phyloP scores from a whole-genome alignment of 208 protist species.

The Wallacemonas sp. region DNA sequence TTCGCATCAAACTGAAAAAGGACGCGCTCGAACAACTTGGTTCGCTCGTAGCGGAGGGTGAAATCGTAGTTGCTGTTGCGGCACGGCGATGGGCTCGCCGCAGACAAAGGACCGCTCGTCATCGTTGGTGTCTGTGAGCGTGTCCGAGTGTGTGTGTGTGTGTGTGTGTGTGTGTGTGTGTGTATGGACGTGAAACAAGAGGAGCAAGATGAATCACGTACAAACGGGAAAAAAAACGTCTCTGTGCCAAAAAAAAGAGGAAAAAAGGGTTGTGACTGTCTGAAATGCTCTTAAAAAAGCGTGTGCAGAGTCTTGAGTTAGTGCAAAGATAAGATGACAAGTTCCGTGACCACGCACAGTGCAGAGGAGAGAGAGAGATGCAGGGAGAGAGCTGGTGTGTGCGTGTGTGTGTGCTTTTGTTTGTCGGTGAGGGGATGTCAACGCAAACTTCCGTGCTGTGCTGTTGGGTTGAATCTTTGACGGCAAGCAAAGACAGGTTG shows the following conservation, averaged over 20 bases:
- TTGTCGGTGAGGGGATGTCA: no score
- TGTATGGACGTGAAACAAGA: background rate
- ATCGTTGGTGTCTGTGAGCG: background rate
- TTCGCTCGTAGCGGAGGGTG: slow-evolving; percentile 43
- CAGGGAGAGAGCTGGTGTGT: no score
- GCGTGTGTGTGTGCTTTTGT: no score
- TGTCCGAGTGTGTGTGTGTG: background rate
- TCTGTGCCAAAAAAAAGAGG: slow-evolving; percentile 12
- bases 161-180: background rate
- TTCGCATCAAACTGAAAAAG: slow-evolving; percentile 40
- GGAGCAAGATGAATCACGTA: slow-evolving; percentile 9
- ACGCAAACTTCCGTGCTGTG: no score
- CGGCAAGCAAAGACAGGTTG: no score
- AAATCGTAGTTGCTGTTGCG: slow-evolving; percentile 51
- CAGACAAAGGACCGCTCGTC: background rate
- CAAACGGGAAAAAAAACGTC: slow-evolving; percentile 3
- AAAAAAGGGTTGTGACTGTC: slow-evolving; percentile 2
- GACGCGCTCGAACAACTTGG: slow-evolving; percentile 34
- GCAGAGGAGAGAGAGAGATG: background rate
- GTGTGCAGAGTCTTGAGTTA: background rate
- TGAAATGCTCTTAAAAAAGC: slow-evolving; percentile 9
- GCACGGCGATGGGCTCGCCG: slow-evolving; percentile 35
- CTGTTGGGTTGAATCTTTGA: no score
- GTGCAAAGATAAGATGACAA: background rate
- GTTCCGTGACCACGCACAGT: background rate